Evolutionary conservation across 805 yeast genomes (phyloP).

Genomic region (Suhomyces xylopsoci): DNA sequence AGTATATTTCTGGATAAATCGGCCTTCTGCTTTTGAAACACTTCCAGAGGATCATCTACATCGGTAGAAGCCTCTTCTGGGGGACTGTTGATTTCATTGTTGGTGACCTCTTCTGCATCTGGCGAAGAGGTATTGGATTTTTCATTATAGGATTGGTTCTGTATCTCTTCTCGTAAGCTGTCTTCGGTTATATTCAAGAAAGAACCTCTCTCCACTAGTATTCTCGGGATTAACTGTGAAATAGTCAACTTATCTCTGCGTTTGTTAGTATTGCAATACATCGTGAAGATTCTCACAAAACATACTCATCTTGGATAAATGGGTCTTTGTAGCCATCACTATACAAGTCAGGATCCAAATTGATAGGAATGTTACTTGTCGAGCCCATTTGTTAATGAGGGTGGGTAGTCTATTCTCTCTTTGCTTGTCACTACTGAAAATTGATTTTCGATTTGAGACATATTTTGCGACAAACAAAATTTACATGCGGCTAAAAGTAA

Average conservation of each 20-base stretch:
- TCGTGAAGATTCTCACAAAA: conserved; percentile 2
- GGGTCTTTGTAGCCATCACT: conserved; percentile 35
- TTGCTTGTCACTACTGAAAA: neutral
- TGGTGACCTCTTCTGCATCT: conserved; percentile 13
- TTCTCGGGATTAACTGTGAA: conserved; percentile 56
- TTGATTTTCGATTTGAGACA: neutral
- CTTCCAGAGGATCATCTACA: conserved; percentile 26
- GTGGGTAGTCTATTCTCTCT: neutral
- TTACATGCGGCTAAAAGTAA: neutral
- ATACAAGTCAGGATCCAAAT: conserved; percentile 26
- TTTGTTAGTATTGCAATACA: conserved; percentile 11
- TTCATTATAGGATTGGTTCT: conserved; percentile 7
- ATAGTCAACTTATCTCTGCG: conserved; percentile 42
- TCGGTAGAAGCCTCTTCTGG: conserved; percentile 4
- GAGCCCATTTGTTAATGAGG: neutral
- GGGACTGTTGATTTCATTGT: neutral
- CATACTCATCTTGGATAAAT: conserved; percentile 40
- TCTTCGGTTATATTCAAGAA: conserved; percentile 60
- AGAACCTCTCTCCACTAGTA: conserved; percentile 57
- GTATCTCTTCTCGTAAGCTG: conserved; percentile 46
- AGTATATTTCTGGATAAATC: conserved; percentile 53
- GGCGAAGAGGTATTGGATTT: conserved; percentile 2
- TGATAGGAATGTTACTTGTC: conserved; percentile 12
- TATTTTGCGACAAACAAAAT: neutral
- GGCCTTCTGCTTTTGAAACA: conserved; percentile 49